phyloP scores from a whole-genome alignment of 306 rosid species.

The Erythrophleum fordii region DNA sequence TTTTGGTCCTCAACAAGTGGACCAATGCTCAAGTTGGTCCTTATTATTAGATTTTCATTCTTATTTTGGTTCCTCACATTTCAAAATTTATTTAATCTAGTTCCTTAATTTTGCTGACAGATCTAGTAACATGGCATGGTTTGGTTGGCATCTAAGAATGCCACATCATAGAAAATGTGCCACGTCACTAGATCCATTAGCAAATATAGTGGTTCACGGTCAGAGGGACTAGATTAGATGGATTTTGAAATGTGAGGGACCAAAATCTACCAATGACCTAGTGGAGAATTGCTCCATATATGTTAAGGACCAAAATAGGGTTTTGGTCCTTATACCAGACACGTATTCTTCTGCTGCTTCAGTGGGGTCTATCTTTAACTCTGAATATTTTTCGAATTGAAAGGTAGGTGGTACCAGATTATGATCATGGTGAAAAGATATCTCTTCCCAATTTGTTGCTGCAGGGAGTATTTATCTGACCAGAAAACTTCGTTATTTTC shows the following conservation, averaged over 20 bases:
- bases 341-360: not conserved
- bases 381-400: not conserved
- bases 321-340: not conserved
- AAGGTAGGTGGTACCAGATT: not conserved
- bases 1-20: no score
- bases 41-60: not conserved
- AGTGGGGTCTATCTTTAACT: not conserved
- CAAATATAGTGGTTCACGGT: not conserved
- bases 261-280: not conserved
- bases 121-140: not conserved
- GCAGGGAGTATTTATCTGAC: constrained; percentile 28
- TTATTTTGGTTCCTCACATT: not conserved
- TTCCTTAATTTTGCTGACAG: not conserved
- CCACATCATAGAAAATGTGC: not conserved
- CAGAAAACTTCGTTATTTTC: constrained; percentile 37
- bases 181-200: not conserved
- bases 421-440: not conserved
- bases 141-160: not conserved
- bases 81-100: not conserved
- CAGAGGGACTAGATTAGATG: no score
- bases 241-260: no score
- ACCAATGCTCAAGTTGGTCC: no score
- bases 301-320: not conserved
- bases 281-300: not conserved
- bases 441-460: constrained; percentile 6